These are phyloP conservation scores for Phyllosticta capitalensis DNA, from an alignment of 2,329 filamentous ascomycete species.

Conservation along the genomic window DNA sequence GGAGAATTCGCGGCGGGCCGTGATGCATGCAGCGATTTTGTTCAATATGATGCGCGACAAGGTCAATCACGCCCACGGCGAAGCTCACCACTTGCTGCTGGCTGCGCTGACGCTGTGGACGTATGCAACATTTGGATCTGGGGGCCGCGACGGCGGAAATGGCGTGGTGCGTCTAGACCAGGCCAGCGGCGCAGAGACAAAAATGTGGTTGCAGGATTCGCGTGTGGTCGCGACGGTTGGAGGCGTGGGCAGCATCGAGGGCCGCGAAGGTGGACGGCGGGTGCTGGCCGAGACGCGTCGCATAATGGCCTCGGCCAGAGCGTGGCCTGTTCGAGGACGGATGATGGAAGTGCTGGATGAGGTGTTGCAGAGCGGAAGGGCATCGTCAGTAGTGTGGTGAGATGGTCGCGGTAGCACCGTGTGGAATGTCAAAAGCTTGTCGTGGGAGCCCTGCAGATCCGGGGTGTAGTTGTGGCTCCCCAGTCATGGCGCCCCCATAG, in stretches of 20 bases:
- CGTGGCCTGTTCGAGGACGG: background rate
- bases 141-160: background rate
- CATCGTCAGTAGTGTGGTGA: background rate
- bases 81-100: background rate
- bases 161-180: background rate
- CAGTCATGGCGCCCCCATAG: no score
- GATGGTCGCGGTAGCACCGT: background rate
- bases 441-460: background rate
- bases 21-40: constrained; percentile 1
- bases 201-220: background rate
- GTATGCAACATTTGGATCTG: background rate
- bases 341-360: background rate
- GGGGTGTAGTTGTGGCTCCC: background rate
- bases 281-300: background rate
- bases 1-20: background rate
- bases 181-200: background rate
- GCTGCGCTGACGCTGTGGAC: background rate
- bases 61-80: background rate
- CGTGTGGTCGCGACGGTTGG: background rate
- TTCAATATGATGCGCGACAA: background rate
- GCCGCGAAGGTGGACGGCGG: background rate
- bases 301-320: background rate
- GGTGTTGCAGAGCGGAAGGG: background rate
- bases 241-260: background rate
- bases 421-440: no score